Conservation (phyloP, 495 filamentous ascomycete genomes). For the Talaromyces ruber region DNA sequence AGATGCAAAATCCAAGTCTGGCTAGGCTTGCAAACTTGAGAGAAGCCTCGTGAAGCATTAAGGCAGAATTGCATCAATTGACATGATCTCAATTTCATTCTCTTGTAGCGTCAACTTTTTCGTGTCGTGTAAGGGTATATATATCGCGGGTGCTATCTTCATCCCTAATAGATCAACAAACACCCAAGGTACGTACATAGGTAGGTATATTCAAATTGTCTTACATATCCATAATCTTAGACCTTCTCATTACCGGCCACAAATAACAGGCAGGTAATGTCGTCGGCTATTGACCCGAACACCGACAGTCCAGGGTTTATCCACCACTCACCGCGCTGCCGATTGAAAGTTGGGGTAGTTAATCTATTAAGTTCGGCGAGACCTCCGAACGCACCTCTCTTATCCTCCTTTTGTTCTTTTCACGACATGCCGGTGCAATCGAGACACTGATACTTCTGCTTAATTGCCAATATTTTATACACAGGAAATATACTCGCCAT, state of each 20-base stretch:
- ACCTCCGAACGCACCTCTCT: neutral
- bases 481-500: conserved; percentile 14
- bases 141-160: too few relatives aligned
- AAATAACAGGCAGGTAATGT: too few relatives aligned
- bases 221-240: too few relatives aligned
- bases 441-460: neutral
- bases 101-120: neutral
- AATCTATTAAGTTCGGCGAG: neutral
- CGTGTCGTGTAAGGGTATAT: too few relatives aligned
- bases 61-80: too few relatives aligned
- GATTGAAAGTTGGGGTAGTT: neutral
- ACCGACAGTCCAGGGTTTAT: neutral
- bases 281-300: conserved; percentile 2
- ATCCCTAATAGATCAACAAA: too few relatives aligned
- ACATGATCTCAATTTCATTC: neutral
- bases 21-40: too few relatives aligned
- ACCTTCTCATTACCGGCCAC: too few relatives aligned
- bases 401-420: neutral
- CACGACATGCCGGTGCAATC: neutral
- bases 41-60: too few relatives aligned
- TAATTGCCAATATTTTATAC: neutral
- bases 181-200: too few relatives aligned
- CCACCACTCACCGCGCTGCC: neutral
- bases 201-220: too few relatives aligned
- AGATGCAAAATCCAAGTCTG: neutral